Base-by-base conservation (phyloP, 257 asterid species). In the Nicotiana paniculata region DNA sequence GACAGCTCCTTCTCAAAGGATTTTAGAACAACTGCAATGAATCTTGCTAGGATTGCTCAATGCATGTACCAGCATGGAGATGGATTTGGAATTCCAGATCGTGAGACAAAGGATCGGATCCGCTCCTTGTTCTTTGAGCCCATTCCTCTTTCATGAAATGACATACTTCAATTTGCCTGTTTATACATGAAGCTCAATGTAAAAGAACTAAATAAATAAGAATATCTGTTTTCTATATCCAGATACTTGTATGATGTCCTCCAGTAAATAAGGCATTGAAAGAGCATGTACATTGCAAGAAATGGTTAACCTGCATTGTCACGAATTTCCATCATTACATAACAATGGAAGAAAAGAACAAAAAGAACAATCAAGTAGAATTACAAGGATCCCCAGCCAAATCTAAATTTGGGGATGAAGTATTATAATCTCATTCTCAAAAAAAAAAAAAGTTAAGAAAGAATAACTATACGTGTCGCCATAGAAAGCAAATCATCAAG, bases 11-110 rank as follows among this genome's bases (percentile, higher is more conserved):
- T 78, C 58, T 68, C 83, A 43, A 76, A 75, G 78, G 72, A 32
- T 16, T 87, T 87, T 11, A 66, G 64, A 26, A 53, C 48, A 4
- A 78, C 85, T 15, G 82, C 91, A 9, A 86, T 86, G 90, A 87
- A 88, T 85, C 85, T 89, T 54, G 89, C 88, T 70, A 70, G 94
- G 63, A 87, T 86, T 32, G n/a, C 88, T 1, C 88, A 82, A 3
- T 84, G 91, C 79, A 43, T 81, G 2, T 91, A 91, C 75, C 90
- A 84, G 43, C 63, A 81, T 46, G 92, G 92, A 66, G 92, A 91
- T 83, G 95, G 92, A 15, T 83, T 82, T 74, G 95, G 91, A 51
- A 63, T 77, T 55, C 93, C 89, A 21, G 80, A 84, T 85, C 54
- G 7, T 11, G 82, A 85, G 54, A 88, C 90, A 4, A 89, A 89